Base-by-base conservation (phyloP, 345 rosid genomes). In the Passiflora organensis region DNA sequence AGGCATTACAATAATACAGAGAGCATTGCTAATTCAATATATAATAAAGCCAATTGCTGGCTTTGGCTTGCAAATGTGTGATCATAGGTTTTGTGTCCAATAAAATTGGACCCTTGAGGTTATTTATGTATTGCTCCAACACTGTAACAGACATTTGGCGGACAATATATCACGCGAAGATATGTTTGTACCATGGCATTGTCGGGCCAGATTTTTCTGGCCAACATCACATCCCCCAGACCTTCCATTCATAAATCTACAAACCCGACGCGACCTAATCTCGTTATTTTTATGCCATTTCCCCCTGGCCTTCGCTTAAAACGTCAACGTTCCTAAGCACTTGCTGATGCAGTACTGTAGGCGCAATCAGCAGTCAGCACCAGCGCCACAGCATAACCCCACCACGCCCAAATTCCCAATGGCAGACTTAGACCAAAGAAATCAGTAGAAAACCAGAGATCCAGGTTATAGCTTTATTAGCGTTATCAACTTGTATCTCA, bases 171-270 rank as follows among this genome's bases (percentile, higher is more conserved):
- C n/a, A 56, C 36, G 13, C 1, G 10, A 9, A 5, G 11, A 32
- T 46, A 10, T 28, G 39, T 24, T 32, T 19, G 19, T 46, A 39
- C 38, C 18, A 17, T 22, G n/a, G 52, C 57, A 32, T 56, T 19
- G 12, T 24, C 53, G 32, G 5, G 48, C 36, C 56, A 43, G 68
- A 66, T 66, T 28, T 62, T 52, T 53, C n/a, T 63, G 64, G 58
- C 67, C 60, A 70, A 55, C 67, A 75, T 64, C 65, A 62, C 1
- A 43, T 64, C 55, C 47, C 55, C 34, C 63, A 49, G 59, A 62
- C 58, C 67, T 42, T 63, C 56, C 45, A 41, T 47, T 47, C 65
- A n/a, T n/a, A 37, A 50, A 73, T 56, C 68, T 32, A 51, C 49
- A 19, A 59, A 44, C 53, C 58, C 1, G 11, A 20, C 32, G 60